Base-by-base conservation (phyloP, 495 filamentous ascomycete species). In the Friedmanniomyces simplex region DNA sequence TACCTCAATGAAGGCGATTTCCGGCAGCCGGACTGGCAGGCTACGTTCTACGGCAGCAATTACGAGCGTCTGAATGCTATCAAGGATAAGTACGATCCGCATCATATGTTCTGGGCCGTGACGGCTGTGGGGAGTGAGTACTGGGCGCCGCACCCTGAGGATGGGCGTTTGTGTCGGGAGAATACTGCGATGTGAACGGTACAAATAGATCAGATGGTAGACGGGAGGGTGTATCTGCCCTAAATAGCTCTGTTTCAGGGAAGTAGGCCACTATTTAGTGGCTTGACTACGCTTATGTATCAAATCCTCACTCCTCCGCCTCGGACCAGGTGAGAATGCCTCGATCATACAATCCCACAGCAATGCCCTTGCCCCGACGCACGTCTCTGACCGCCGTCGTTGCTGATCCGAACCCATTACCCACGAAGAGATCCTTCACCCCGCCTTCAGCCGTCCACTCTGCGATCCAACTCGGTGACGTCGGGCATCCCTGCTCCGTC, bases 341-440 rank as follows among this genome's bases (percentile, higher is more conserved):
- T 53, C 65, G 68, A 16, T 71, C 72, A 54, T 76, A 78, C 34
- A 78, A 50, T 18, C 74, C 74, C 8, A 63, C 63, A 6, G 74
- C 60, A 7, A 78, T 61, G 7, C 72, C 74, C 2, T 76, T 54
- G 25, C 68, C 68, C 56, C 71, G 65, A 6, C 51, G 58, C 4
- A 62, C 60, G 61, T 78, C 75, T 50, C 70, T 69, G 22, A 66
- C 68, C 0, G 68, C 72, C 42, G 70, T 74, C n/a, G 55, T 62
- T 25, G 69, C 68, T 0, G 62, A 62, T 13, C 69, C 69, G 41
- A 62, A 72, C 34, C 71, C 73, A 4, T 24, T 21, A 4, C 63
- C 66, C 8, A 60, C 61, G 58, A 72, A 76, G 22, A 78, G 36
- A 42, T 65, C 60, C 65, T 66, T 66, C 37, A 75, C 14, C 2